Conservation (phyloP, 2,329 filamentous ascomycete species). For the Epichloe brachyelytri region DNA sequence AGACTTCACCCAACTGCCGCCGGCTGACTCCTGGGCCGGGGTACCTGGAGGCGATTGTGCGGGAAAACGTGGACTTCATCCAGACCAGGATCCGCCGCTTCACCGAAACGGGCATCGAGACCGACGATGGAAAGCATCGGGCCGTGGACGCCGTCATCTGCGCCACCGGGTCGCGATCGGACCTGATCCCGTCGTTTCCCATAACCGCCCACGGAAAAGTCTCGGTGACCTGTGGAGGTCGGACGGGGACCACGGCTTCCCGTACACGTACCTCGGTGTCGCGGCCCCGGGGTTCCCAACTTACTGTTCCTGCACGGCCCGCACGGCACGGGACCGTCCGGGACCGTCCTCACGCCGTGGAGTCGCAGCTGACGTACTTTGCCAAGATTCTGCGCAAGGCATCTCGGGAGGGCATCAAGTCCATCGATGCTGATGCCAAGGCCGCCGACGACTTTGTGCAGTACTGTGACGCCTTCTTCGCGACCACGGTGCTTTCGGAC, state of each 20-base stretch:
- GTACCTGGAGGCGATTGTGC: conserved; percentile 51
- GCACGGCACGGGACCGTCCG: conserved; percentile 44
- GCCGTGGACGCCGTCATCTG: conserved; percentile 55
- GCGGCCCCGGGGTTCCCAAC: conserved; percentile 53
- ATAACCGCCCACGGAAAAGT: conserved; percentile 41
- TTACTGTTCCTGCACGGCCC: conserved; percentile 52
- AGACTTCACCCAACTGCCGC: conserved; percentile 51
- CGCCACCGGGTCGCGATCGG: conserved; percentile 52
- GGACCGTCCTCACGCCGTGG: conserved; percentile 56
- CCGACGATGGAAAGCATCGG: conserved; percentile 39
- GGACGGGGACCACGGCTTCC: conserved; percentile 44
- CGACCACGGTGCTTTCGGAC: conserved; percentile 41
- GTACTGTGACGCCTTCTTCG: conserved; percentile 44
- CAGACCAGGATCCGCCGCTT: conserved; percentile 43
- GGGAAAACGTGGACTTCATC: conserved; percentile 51
- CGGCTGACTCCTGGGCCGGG: conserved; percentile 51
- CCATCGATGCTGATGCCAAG: conserved; percentile 40
- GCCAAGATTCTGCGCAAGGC: conserved; percentile 57
- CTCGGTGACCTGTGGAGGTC: conserved; percentile 43
- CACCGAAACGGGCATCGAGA: conserved; percentile 46
- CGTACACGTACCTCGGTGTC: conserved; percentile 54
- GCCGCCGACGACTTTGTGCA: conserved; percentile 53
- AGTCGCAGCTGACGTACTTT: conserved; percentile 52
- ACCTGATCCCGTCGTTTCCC: conserved; percentile 46
- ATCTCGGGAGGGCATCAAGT: conserved; percentile 50